These are phyloP conservation scores for Heliamphora pulchella DNA, from an alignment of 179 eudicot species.

Conservation along the genomic window DNA sequence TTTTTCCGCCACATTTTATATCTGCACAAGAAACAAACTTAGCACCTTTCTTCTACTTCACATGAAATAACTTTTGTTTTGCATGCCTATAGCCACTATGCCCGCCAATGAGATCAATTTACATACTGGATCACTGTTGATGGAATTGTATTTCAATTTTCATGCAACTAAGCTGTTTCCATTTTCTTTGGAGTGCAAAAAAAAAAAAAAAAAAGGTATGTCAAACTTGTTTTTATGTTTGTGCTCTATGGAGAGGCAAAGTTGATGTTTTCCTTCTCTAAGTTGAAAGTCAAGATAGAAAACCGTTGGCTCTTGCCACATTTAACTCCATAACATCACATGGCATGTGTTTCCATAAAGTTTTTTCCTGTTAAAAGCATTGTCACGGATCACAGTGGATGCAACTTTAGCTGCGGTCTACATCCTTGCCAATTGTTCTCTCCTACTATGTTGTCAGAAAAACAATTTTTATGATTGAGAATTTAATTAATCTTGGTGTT, in stretches of 20 bases:
- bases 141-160: not conserved
- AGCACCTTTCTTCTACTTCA: not conserved
- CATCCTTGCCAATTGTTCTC: not conserved
- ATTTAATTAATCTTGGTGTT: not conserved
- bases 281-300: not conserved
- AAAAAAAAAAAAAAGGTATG: not conserved
- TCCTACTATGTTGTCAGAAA: not conserved
- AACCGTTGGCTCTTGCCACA: not conserved
- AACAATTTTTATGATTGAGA: not conserved
- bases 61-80: not conserved
- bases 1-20: not conserved
- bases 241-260: not conserved
- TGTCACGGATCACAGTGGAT: not conserved
- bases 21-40: not conserved
- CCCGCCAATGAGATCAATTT: not conserved
- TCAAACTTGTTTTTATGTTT: not conserved
- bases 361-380: not conserved
- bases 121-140: not conserved
- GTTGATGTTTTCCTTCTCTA: not conserved
- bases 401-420: not conserved
- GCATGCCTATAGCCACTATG: not conserved
- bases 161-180: constrained; percentile 1
- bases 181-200: not conserved
- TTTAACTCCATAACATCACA: too few species aligned
- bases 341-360: not conserved